Percentiles rank a stretch among this genome's conserved stretches.
Evolutionary conservation across 2,329 filamentous ascomycete species (phyloP).

Genomic region (Aspergillus carbonarius): DNA sequence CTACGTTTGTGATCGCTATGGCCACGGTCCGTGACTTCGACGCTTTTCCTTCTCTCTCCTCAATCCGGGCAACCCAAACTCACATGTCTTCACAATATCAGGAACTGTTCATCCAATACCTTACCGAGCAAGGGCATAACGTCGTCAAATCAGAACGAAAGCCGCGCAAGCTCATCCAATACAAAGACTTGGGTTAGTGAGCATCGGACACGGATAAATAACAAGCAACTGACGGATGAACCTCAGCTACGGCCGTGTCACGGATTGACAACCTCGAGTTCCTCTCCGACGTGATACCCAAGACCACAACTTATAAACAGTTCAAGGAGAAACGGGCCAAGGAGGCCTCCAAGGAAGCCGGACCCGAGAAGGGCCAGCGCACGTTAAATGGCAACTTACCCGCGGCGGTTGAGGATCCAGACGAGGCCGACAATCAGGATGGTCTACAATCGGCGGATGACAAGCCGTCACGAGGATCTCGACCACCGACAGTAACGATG

Average conservation of each 20-base stretch:
- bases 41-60: neutral
- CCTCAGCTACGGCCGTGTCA: slow-evolving; percentile 74
- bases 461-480: slow-evolving; percentile 27
- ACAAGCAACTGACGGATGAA: slow-evolving; percentile 8
- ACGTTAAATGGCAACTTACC: slow-evolving; percentile 34
- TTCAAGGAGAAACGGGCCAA: slow-evolving; percentile 64
- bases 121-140: slow-evolving; percentile 80
- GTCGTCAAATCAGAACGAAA: slow-evolving; percentile 90
- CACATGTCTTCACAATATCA: slow-evolving; percentile 34
- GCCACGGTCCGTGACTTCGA: slow-evolving; percentile 64
- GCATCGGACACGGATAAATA: neutral
- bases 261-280: slow-evolving; percentile 95
- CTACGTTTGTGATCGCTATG: slow-evolving; percentile 88
- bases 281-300: slow-evolving; percentile 84
- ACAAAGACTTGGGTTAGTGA: slow-evolving; percentile 78
- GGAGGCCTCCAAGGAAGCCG: slow-evolving; percentile 31
- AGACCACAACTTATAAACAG: slow-evolving; percentile 76
- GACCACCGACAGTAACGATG: slow-evolving; percentile 48
- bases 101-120: slow-evolving; percentile 95
- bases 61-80: slow-evolving; percentile 1
- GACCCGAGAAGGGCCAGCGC: slow-evolving; percentile 41
- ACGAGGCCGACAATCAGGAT: slow-evolving; percentile 20
- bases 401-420: slow-evolving; percentile 22
- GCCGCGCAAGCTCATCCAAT: slow-evolving; percentile 89
- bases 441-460: slow-evolving; percentile 16